These are phyloP conservation scores for Saturnispora saitoi DNA, from an alignment of 805 yeast species.

Conservation along the genomic window DNA sequence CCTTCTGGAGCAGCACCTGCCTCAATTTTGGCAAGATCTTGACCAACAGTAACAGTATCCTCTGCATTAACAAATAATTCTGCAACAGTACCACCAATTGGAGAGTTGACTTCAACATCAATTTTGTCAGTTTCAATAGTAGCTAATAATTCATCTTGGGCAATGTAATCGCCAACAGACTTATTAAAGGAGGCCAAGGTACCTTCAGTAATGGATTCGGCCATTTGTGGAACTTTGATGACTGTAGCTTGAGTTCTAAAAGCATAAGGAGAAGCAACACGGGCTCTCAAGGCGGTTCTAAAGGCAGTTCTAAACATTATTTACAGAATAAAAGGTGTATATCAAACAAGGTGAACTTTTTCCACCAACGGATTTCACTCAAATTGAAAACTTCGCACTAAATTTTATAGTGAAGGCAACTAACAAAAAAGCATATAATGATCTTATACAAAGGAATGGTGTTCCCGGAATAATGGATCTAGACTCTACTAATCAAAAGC, in stretches of 20 bases:
- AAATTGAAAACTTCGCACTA: background rate
- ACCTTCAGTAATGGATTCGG: conserved; percentile 97
- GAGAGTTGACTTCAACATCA: conserved; percentile 94
- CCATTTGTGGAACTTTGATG: conserved; percentile 96
- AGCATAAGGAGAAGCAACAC: conserved; percentile 5
- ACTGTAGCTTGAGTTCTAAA: conserved; percentile 30
- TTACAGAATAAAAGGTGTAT: background rate
- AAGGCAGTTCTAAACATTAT: conserved; percentile 11
- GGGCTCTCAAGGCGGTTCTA: conserved; percentile 8
- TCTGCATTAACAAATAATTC: conserved; percentile 79
- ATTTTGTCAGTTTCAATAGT: conserved; percentile 98
- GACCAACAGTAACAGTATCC: conserved; percentile 94
- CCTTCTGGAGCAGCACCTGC: conserved; percentile 65
- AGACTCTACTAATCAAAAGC: background rate
- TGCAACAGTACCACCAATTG: conserved; percentile 80
- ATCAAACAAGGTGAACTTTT: background rate
- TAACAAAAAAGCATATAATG: background rate
- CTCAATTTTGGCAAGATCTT: conserved; percentile 81
- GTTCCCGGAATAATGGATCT: background rate
- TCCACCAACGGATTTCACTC: background rate
- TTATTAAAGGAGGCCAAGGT: conserved; percentile 63
- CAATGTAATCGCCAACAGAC: conserved; percentile 81
- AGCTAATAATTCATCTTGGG: conserved; percentile 83
- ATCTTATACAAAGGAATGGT: background rate
- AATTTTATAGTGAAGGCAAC: background rate